Percentiles rank a stretch among this genome's conserved stretches.
These are phyloP conservation scores for Sporothrix phasma DNA, from an alignment of 2,329 filamentous ascomycete genomes.

Conservation along the genomic window DNA sequence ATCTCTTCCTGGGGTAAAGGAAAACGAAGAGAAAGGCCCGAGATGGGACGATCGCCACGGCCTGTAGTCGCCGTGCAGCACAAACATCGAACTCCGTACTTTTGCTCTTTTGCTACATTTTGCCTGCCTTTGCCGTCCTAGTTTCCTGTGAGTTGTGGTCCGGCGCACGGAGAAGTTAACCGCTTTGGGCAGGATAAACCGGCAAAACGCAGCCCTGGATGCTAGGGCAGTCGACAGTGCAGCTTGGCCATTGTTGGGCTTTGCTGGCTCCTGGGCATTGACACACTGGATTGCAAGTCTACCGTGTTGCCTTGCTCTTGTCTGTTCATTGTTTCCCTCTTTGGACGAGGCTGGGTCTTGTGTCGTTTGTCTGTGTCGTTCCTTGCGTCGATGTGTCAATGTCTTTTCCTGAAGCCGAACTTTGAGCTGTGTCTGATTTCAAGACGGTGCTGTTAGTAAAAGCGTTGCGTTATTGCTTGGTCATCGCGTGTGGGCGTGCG, in stretches of 20 bases:
- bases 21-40: no score
- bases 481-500: neutral
- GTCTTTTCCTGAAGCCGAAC: neutral
- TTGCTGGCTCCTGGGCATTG: neutral
- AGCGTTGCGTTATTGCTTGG: neutral
- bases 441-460: neutral
- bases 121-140: neutral
- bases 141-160: neutral
- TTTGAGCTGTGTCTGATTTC: neutral
- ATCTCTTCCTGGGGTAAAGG: no score
- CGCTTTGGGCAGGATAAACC: conserved; percentile 5
- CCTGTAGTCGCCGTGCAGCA: no score
- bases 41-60: no score
- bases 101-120: no score
- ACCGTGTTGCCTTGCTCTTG: no score
- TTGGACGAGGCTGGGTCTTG: neutral
- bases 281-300: neutral
- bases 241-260: neutral
- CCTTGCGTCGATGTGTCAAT: neutral
- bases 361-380: neutral
- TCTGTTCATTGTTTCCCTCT: neutral
- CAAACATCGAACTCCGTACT: no score
- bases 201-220: neutral
- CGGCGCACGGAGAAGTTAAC: neutral
- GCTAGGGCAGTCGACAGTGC: neutral